Evolutionary conservation across 768 basidiomycete species (phyloP).

Genomic region (Ephemerocybe angulata): DNA sequence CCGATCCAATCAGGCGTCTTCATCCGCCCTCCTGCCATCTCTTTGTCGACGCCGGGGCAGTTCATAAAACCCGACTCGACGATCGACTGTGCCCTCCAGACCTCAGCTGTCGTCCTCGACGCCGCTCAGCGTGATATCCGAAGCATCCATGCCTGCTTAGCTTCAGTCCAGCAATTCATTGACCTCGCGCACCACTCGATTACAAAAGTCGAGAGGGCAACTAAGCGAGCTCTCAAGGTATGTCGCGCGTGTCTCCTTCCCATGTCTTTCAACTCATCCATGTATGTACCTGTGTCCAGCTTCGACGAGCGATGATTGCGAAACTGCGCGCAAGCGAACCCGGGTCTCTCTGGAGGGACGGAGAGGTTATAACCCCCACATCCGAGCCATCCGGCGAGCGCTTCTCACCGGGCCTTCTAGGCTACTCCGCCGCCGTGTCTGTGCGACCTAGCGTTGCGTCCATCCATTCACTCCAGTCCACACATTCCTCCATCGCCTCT

Average conservation of each 20-base stretch:
- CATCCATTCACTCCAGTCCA: constrained; percentile 39
- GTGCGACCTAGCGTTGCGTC: constrained; percentile 39
- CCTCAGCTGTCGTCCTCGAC: constrained; percentile 46
- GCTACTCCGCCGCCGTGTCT: constrained; percentile 30
- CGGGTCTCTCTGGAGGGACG: constrained; percentile 14
- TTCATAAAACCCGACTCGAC: constrained; percentile 29
- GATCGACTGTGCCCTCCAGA: constrained; percentile 40
- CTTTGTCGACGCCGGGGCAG: not conserved
- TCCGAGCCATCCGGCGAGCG: constrained; percentile 1
- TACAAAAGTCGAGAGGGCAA: constrained; percentile 52
- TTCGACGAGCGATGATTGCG: constrained; percentile 45
- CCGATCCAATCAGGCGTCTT: not conserved
- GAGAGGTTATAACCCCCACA: constrained; percentile 17
- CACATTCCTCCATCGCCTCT: constrained; percentile 42
- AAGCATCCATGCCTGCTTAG: constrained; percentile 50
- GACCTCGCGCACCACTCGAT: constrained; percentile 53
- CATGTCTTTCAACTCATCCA: constrained; percentile 1
- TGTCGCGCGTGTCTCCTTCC: constrained; percentile 13
- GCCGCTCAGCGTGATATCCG: constrained; percentile 55
- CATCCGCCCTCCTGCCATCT: constrained; percentile 2
- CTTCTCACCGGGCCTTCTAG: constrained; percentile 27
- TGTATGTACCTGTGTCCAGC: constrained; percentile 30
- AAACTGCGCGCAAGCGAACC: constrained; percentile 35
- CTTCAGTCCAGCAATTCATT: constrained; percentile 55
- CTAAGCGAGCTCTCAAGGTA: constrained; percentile 55